phyloP scores from a whole-genome alignment of 2,329 filamentous ascomycete species.

The Aspergillus carbonarius region DNA sequence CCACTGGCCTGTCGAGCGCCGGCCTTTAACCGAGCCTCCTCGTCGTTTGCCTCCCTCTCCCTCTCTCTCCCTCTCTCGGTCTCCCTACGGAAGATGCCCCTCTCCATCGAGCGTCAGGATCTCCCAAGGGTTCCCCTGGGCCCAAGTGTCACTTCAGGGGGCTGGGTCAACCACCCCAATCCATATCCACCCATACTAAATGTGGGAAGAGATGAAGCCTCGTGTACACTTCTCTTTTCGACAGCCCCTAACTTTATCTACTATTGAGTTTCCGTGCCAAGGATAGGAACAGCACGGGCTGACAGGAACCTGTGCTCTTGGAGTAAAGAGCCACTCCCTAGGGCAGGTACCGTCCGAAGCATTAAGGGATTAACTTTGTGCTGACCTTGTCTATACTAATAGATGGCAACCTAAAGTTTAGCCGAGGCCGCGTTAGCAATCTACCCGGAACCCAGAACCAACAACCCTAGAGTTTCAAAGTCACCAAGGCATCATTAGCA shows the following conservation, averaged over 20 bases:
- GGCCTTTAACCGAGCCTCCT: not conserved
- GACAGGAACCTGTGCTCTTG: not conserved
- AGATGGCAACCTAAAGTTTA: not conserved
- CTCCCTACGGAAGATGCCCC: not conserved
- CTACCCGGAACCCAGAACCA: not conserved
- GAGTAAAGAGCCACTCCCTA: not conserved
- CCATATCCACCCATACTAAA: not conserved
- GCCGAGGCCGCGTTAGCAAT: not conserved
- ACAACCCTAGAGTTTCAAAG: not conserved
- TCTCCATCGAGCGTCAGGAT: not conserved
- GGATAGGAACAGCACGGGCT: not conserved
- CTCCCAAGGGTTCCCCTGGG: not conserved
- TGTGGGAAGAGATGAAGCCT: not conserved
- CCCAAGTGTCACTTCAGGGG: not conserved
- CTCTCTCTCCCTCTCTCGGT: not conserved
- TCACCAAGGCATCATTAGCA: not conserved
- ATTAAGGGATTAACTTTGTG: not conserved
- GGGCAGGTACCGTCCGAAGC: not conserved
- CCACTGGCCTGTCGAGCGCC: not conserved
- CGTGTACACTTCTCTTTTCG: not conserved
- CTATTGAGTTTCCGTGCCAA: not conserved
- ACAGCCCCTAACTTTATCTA: not conserved
- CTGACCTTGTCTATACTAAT: not conserved
- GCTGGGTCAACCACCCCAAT: not conserved
- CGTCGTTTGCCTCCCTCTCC: not conserved